These are phyloP conservation scores for Lunasporangiospora selenospora DNA, from an alignment of 192 early-diverging fungal species.

Conservation along the genomic window DNA sequence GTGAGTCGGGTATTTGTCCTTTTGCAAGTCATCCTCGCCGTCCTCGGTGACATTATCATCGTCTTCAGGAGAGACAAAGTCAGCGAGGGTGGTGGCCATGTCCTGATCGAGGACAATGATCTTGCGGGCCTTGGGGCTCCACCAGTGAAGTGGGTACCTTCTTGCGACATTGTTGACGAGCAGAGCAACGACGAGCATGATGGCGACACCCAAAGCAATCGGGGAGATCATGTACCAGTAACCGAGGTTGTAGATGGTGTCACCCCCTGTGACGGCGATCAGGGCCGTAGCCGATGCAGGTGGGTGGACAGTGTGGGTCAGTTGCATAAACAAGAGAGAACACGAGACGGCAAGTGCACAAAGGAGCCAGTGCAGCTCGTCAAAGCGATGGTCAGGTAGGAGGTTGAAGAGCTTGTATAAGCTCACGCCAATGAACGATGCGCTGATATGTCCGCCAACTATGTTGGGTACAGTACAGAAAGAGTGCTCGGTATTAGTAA, in stretches of 20 bases:
- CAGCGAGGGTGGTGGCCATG: slow-evolving; percentile 25
- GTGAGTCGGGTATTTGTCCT: background rate
- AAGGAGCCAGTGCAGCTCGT: slow-evolving; percentile 54
- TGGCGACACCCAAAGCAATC: slow-evolving; percentile 46
- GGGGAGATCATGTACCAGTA: slow-evolving; percentile 56
- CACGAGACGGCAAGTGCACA: slow-evolving; percentile 56
- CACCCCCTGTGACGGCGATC: slow-evolving; percentile 52
- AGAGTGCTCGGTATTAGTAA: too few species aligned
- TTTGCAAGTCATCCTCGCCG: background rate
- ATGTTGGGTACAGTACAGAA: background rate
- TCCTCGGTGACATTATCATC: slow-evolving; percentile 1
- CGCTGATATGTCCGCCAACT: slow-evolving; percentile 53
- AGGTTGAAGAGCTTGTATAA: slow-evolving; percentile 50
- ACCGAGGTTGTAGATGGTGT: slow-evolving; percentile 48
- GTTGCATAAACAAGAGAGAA: slow-evolving; percentile 57
- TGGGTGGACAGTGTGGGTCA: slow-evolving; percentile 60
- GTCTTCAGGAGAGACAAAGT: slow-evolving; percentile 13
- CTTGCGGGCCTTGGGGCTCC: slow-evolving; percentile 42
- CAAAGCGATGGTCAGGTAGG: slow-evolving; percentile 36
- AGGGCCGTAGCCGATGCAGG: slow-evolving; percentile 61
- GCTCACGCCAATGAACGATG: slow-evolving; percentile 51
- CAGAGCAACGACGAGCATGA: slow-evolving; percentile 54
- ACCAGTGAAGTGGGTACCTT: slow-evolving; percentile 64
- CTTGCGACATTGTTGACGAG: slow-evolving; percentile 59
- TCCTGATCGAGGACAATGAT: slow-evolving; percentile 33